A percentile compares a stretch with the other conserved stretches of the same genome.
Evolutionary conservation across 23 red algal genomes (phyloP).

Genomic region (Gracilaria gracilis): DNA sequence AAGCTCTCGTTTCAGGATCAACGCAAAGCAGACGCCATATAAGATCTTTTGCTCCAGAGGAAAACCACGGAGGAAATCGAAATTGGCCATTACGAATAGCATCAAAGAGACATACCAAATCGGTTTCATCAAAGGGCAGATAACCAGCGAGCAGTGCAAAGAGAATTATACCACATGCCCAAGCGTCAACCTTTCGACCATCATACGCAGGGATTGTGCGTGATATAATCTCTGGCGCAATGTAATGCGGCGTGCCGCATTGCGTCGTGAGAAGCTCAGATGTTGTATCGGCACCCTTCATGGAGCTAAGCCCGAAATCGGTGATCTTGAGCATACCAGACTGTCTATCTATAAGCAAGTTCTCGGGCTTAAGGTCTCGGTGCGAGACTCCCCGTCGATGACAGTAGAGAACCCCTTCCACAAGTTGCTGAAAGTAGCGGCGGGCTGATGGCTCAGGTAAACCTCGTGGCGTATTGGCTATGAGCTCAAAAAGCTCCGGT

Average conservation of each 20-base stretch:
- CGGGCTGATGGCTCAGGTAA: conserved; percentile 68
- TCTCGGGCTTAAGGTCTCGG: conserved; percentile 79
- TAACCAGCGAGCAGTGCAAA: conserved; percentile 92
- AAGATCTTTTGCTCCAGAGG: conserved; percentile 80
- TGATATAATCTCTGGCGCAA: conserved; percentile 79
- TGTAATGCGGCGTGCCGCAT: conserved; percentile 84
- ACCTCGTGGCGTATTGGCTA: conserved; percentile 60
- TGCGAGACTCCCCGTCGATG: conserved; percentile 84
- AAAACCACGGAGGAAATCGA: conserved; percentile 73
- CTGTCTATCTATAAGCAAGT: conserved; percentile 63
- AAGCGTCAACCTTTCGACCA: conserved; percentile 87
- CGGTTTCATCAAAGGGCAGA: conserved; percentile 91
- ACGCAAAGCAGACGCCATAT: conserved; percentile 75
- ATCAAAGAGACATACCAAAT: conserved; percentile 80
- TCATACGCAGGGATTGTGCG: conserved; percentile 66
- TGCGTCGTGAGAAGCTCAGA: conserved; percentile 76
- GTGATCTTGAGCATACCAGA: conserved; percentile 83
- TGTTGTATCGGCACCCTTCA: conserved; percentile 75
- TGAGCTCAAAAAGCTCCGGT: conserved; percentile 77
- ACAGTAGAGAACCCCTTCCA: conserved; percentile 87
- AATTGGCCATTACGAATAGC: conserved; percentile 76
- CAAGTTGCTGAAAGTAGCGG: conserved; percentile 80
- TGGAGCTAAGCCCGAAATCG: conserved; percentile 94
- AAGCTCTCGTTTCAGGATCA: conserved; percentile 84
- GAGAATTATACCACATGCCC: conserved; percentile 96